A percentile compares a stretch with the other conserved stretches of the same genome.
Conservation (phyloP, 2,329 filamentous ascomycete species). For the Fusarium redolens region DNA sequence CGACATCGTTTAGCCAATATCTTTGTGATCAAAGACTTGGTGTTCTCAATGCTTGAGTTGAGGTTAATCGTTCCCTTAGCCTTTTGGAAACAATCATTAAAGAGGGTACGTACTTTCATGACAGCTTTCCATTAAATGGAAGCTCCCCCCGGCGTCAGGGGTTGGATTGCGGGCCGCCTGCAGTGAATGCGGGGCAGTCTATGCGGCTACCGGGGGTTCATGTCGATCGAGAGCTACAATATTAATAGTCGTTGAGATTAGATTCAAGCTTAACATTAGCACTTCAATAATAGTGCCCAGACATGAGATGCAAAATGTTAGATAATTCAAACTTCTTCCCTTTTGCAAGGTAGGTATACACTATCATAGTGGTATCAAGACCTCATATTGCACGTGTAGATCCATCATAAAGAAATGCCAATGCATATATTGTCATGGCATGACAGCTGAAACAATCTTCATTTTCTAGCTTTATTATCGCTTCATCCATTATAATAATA, state of each 20-base stretch:
- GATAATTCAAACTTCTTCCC: too few relatives aligned
- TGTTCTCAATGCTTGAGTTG: conserved; percentile 22
- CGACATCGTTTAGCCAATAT: conserved; percentile 56
- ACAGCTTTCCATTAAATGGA: conserved; percentile 31
- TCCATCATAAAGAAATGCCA: not conserved
- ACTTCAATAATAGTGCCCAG: not conserved
- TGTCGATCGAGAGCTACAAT: conserved; percentile 5
- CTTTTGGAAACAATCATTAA: conserved; percentile 5
- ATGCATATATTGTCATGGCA: not conserved
- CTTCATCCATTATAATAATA: conserved; percentile 12
- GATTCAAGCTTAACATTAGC: not conserved
- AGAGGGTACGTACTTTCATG: conserved; percentile 40
- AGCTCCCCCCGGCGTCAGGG: conserved; percentile 19
- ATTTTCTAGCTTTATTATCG: conserved; percentile 7
- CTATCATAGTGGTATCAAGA: not conserved
- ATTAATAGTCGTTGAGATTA: not conserved
- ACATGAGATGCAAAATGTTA: not conserved
- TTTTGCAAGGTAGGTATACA: too few relatives aligned
- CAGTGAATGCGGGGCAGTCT: conserved; percentile 30
- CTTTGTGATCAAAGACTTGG: conserved; percentile 23
- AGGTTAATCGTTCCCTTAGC: conserved; percentile 20
- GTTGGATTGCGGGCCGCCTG: conserved; percentile 23
- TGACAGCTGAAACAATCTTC: not conserved
- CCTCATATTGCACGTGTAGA: not conserved
- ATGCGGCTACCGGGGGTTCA: conserved; percentile 23